Percentiles rank a stretch among this genome's conserved stretches.
phyloP scores from a whole-genome alignment of 2,329 filamentous ascomycete genomes.

The Fusarium nelsonii region DNA sequence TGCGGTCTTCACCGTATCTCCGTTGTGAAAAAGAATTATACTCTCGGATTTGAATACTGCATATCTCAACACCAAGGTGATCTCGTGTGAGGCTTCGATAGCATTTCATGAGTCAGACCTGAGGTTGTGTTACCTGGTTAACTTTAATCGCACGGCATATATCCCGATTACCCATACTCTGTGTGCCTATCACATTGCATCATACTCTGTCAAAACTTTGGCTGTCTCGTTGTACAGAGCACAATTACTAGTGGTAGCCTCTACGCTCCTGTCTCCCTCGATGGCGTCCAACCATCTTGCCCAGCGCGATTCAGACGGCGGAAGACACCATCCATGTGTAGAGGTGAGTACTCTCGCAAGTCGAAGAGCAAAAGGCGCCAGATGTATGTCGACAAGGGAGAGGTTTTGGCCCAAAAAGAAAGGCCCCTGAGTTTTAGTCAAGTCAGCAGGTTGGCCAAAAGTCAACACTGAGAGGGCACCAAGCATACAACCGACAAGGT shows the following conservation, averaged over 20 bases:
- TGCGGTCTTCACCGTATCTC: constrained; percentile 3
- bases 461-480: background rate
- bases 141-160: background rate
- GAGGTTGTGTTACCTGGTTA: background rate
- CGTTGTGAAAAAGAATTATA: constrained; percentile 12
- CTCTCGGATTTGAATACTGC: background rate
- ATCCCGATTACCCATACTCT: background rate
- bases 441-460: background rate
- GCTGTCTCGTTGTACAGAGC: constrained; percentile 66
- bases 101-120: background rate
- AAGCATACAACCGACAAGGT: constrained; percentile 2
- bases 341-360: constrained; percentile 74
- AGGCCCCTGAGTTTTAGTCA: constrained; percentile 62
- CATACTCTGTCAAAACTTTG: constrained; percentile 60
- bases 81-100: background rate
- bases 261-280: constrained; percentile 71
- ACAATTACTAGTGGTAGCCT: constrained; percentile 74
- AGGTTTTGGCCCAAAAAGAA: constrained; percentile 71
- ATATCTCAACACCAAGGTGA: background rate
- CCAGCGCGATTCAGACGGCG: constrained; percentile 74
- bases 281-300: constrained; percentile 77
- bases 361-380: constrained; percentile 80
- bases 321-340: constrained; percentile 74
- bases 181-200: background rate
- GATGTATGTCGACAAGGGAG: constrained; percentile 78